These are phyloP conservation scores for Cryptococcus sp. DNA, from an alignment of 1,284 basidiomycete species.

Conservation along the genomic window DNA sequence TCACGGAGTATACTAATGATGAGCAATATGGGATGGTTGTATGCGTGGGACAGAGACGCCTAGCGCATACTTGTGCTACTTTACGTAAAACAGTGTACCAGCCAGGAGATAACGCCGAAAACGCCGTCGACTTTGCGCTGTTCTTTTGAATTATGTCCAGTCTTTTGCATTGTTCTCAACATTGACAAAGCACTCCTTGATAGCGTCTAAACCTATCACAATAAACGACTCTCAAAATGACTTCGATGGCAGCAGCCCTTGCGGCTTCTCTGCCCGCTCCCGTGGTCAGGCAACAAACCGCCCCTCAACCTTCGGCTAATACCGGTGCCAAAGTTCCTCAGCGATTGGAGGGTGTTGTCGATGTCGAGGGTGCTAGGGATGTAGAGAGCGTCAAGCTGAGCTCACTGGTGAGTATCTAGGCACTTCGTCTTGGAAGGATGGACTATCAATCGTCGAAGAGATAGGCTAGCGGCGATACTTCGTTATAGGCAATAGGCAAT, in stretches of 20 bases:
- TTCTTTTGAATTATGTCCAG: background rate
- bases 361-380: constrained; percentile 83
- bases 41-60: too few relatives aligned
- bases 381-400: constrained; percentile 76
- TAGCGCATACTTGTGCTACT: background rate
- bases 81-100: background rate
- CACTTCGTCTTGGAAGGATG: background rate
- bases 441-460: background rate
- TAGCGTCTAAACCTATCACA: background rate
- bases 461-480: background rate
- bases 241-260: constrained; percentile 79
- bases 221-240: constrained; percentile 38
- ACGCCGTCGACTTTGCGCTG: constrained; percentile 11
- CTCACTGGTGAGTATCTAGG: constrained; percentile 66
- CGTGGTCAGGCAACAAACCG: constrained; percentile 60
- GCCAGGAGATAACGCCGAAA: constrained; percentile 12
- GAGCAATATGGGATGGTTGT: too few relatives aligned
- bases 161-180: background rate
- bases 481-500: background rate
- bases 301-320: constrained; percentile 59
- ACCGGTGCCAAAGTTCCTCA: constrained; percentile 64
- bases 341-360: constrained; percentile 84
- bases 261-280: constrained; percentile 75
- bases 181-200: background rate
- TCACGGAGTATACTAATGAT: background rate